Base-by-base conservation (phyloP, 441 rosid species). In the Brassica hybrid region DNA sequence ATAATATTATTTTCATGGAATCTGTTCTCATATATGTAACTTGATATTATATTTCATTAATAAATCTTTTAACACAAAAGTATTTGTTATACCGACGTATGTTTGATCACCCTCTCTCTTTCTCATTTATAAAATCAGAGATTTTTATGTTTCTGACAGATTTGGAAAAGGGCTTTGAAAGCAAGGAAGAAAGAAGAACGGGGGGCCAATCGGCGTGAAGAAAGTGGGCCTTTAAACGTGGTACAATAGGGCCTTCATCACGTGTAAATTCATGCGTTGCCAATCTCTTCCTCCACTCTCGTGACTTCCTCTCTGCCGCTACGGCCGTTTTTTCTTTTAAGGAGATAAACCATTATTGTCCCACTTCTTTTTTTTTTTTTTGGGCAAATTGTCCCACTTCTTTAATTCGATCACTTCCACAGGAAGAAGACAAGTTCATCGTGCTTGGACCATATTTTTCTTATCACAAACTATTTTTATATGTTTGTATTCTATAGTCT, bases 201-300 rank as follows among this genome's bases (percentile, higher is more conserved):
- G 56, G 69, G 77, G 77, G 81, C 69, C 77, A 72, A 72, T 72
- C 6, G 52, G 73, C 59, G 77, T 66, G 68, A 67, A 73, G 45
- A 61, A 60, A 73, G 59, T 27, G 77, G 81, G 81, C 77, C 69
- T 59, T 27, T 0, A 60, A 67, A 72, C 81, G 69, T 72, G 73
- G 17, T 59, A 14, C 4, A 19, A n/a, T 5, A 17, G 17, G 48
- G 81, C 69, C 77, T 67, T 66, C 73, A 36, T 72, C 19, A 78
- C 81, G 73, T 72, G 50, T 67, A 14, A 1, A 30, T 60, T 21
- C 76, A 50, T 23, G 71, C 67, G 2, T 65, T 71, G 80, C 67
- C 76, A 41, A 13, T 67, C 23, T 60, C 62, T 58, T 66, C 68
- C 27, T 60, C 69, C 77, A 72, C 11, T 60, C 81, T 78, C 77